Percentiles rank a stretch among this genome's conserved stretches.
Conservation (phyloP, 352 stramenopile genomes). For the Phytopythium helicoides region DNA sequence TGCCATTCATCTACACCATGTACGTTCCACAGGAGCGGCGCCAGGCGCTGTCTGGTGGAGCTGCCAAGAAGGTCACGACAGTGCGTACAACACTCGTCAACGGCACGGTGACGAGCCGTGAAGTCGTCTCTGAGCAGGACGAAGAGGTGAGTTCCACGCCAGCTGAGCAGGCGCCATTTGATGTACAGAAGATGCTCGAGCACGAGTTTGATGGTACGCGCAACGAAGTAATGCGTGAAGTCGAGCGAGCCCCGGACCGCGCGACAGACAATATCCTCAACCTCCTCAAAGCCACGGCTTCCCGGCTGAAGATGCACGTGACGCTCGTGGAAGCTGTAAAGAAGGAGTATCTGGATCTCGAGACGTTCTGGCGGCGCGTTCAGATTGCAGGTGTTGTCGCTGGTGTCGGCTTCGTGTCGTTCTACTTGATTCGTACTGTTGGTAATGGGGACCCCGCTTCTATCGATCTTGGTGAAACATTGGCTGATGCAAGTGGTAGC, state of each 20-base stretch:
- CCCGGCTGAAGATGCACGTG: conserved; percentile 83
- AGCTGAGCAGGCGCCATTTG: conserved; percentile 5
- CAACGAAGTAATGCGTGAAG: conserved; percentile 81
- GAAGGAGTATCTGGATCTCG: conserved; percentile 71
- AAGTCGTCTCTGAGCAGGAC: conserved; percentile 8
- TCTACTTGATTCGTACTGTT: conserved; percentile 79
- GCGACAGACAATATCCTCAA: conserved; percentile 84
- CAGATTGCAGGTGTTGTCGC: conserved; percentile 61
- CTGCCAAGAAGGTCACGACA: conserved; percentile 8
- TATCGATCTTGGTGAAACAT: background rate
- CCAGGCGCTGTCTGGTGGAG: conserved; percentile 7
- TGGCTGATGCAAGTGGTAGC: conserved; percentile 16
- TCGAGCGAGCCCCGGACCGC: conserved; percentile 75
- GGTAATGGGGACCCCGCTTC: conserved; percentile 19
- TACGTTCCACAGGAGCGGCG: conserved; percentile 75
- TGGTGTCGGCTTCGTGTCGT: conserved; percentile 56
- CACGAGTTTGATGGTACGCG: conserved; percentile 86
- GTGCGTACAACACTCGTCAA: conserved; percentile 11
- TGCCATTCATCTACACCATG: conserved; percentile 90
- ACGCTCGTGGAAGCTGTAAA: conserved; percentile 75
- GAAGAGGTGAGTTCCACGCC: background rate
- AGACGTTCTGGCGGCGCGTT: conserved; percentile 70
- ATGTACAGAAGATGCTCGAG: conserved; percentile 76
- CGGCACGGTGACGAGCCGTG: conserved; percentile 2
- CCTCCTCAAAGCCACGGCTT: conserved; percentile 73